Base-by-base conservation (phyloP, 768 basidiomycete genomes). In the Leccinellum luteum region DNA sequence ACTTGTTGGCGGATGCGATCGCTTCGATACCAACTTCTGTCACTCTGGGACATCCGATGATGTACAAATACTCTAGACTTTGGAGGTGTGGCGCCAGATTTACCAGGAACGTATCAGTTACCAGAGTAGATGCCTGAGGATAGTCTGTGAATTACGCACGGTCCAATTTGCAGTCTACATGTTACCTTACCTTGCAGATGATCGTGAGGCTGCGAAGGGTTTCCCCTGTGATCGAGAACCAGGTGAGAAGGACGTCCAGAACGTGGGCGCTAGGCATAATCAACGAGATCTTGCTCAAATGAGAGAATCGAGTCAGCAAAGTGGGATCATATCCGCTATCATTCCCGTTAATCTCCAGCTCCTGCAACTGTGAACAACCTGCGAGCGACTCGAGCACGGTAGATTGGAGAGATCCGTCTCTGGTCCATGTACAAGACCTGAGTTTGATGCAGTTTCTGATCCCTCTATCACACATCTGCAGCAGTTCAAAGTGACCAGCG, bases 261-360 rank as follows among this genome's bases (percentile, higher is more conserved):
- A 91, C 83, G 3, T 71, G 67, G 1, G 65, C 63, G 56, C 82
- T 86, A 14, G 90, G 90, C 90, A 91, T 90, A 51, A 92, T 90
- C 55, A 93, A 67, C 1, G 82, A 80, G 52, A 93, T 75, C 62
- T 78, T 81, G 10, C 72, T 73, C 35, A 92, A 72, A 19, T 67
- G 73, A n/a, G 66, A 72, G 65, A 92, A 86, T 1, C 62, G 72
- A 9, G 74, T 57, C 3, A 93, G 76, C 5, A 82, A 61, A 1
- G 51, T 51, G 0, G 87, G 82, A 59, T 86, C 73, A 53, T 83
- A 74, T 41, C 64, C 60, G 23, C 78, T 77, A 44, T 78, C 76
- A 52, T 83, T 78, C 1, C 90, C 90, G 54, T 92, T 93, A 43
- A 93, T 80, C 65, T 90, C 87, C 3, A 92, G 72, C 50, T 84